Evolutionary conservation across 1,284 basidiomycete genomes (phyloP), one percentile per base, ranked within the genome.

Genomic region (Puccinia hordei): DNA sequence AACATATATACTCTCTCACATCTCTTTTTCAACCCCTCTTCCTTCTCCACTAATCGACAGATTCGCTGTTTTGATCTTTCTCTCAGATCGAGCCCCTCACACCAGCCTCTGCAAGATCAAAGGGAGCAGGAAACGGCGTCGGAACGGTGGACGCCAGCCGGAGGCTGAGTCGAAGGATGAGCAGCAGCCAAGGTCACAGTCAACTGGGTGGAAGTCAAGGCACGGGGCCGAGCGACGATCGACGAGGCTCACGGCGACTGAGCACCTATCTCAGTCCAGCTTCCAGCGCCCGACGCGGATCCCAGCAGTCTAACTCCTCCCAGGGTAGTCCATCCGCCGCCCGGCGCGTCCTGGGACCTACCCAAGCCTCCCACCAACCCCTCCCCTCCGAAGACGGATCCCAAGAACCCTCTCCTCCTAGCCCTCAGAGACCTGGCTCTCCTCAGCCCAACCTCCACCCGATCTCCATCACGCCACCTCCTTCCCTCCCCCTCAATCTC

Each of bases 141-240:
- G 12, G 3, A 17, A 2, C 57, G 27, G n/a, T n/a, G 24, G 13
- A 17, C 5, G 57, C 6, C 57, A n/a, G n/a, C n/a, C n/a, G n/a
- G n/a, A n/a, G 57, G 27, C 3, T 30, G 57, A 59, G 57, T 15
- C 57, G 27, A 30, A 1, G 57, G 57, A 15, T 15, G 57, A 59
- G 57, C 57, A 13, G 57, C 57, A 55, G 53, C 19, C 53, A 55
- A n/a, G n/a, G n/a, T n/a, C n/a, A n/a, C n/a, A n/a, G n/a, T n/a
- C n/a, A n/a, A n/a, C n/a, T n/a, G n/a, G n/a, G n/a, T n/a, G n/a
- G n/a, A n/a, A n/a, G n/a, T n/a, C n/a, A n/a, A 22, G 53, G 24
- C 5, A 24, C 8, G 5, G 24, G n/a, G 2, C 12, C 8, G n/a
- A 22, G 22, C 5, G 22, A 24, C 22, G 53, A 24, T 3, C 22